These are phyloP conservation scores for Pichia deserticola DNA, from an alignment of 805 yeast species.

Conservation along the genomic window DNA sequence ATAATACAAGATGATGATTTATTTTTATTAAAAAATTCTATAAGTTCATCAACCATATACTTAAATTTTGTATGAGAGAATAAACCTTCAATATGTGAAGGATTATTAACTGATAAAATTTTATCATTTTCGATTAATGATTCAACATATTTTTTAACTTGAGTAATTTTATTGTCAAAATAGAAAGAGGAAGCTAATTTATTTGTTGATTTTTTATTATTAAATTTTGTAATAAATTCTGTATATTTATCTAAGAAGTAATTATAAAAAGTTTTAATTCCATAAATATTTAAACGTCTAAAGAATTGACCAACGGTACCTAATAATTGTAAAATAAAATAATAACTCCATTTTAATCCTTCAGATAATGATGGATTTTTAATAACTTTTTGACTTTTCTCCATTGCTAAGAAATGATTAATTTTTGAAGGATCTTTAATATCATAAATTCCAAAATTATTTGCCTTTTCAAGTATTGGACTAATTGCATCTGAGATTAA, in stretches of 20 bases:
- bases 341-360: conserved; percentile 69
- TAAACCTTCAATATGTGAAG: conserved; percentile 21
- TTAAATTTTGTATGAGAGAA: conserved; percentile 70
- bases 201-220: conserved; percentile 52
- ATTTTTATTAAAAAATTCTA: conserved; percentile 28
- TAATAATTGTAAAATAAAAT: conserved; percentile 52
- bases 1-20: conserved; percentile 69
- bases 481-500: conserved; percentile 54
- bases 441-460: conserved; percentile 54
- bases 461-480: conserved; percentile 60
- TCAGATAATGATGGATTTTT: conserved; percentile 50
- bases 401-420: conserved; percentile 65
- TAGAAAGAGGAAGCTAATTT: conserved; percentile 57
- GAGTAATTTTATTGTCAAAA: conserved; percentile 40
- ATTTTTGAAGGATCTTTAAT: conserved; percentile 59
- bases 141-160: conserved; percentile 40
- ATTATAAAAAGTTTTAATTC: conserved; percentile 66
- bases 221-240: conserved; percentile 53
- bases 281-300: conserved; percentile 69
- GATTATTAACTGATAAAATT: conserved; percentile 11
- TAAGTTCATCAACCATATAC: conserved; percentile 48
- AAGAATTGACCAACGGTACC: conserved; percentile 67
- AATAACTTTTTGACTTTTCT: conserved; percentile 52
- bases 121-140: conserved; percentile 28
- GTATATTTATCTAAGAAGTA: conserved; percentile 54